Evolutionary conservation across 1,284 basidiomycete species (phyloP).

Genomic region (Trichosporon sp.): DNA sequence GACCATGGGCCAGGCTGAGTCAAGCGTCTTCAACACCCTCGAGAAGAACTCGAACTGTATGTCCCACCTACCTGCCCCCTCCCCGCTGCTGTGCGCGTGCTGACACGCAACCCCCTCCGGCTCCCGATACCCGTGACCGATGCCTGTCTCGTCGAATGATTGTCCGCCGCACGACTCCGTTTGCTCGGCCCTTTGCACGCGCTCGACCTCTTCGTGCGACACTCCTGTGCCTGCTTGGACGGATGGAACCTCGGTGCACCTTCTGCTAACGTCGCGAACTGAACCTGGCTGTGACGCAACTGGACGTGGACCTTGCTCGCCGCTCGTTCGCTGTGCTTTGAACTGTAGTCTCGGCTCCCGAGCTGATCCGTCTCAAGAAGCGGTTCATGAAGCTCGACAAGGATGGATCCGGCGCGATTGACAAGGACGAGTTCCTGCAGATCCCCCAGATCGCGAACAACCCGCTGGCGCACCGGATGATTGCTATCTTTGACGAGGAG

Average conservation of each 20-base stretch:
- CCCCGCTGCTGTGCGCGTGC: not conserved
- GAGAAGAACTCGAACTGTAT: slow-evolving; percentile 50
- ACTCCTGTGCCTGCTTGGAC: not conserved
- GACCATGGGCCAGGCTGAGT: slow-evolving; percentile 50
- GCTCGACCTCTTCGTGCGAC: not conserved
- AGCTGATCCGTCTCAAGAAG: slow-evolving; percentile 92
- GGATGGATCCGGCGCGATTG: slow-evolving; percentile 96
- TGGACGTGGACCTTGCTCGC: not conserved
- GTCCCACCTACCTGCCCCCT: slow-evolving; percentile 14
- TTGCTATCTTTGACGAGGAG: slow-evolving; percentile 99
- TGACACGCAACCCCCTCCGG: slow-evolving; percentile 1
- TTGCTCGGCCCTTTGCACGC: not conserved
- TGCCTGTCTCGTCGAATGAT: not conserved
- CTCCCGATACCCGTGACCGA: not conserved
- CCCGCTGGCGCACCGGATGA: slow-evolving; percentile 93
- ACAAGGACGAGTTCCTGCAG: slow-evolving; percentile 96
- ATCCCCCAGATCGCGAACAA: slow-evolving; percentile 99
- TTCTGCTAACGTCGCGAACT: not conserved
- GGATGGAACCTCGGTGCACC: no score
- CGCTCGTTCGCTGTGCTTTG: not conserved
- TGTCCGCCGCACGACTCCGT: not conserved
- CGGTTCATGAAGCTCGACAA: slow-evolving; percentile 99
- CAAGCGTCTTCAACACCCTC: slow-evolving; percentile 47
- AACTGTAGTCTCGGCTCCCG: slow-evolving; percentile 73
- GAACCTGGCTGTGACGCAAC: not conserved